Percentiles rank a stretch among this genome's conserved stretches.
These are phyloP conservation scores for Citrus unshiu DNA, from an alignment of 345 rosid species.

Conservation along the genomic window DNA sequence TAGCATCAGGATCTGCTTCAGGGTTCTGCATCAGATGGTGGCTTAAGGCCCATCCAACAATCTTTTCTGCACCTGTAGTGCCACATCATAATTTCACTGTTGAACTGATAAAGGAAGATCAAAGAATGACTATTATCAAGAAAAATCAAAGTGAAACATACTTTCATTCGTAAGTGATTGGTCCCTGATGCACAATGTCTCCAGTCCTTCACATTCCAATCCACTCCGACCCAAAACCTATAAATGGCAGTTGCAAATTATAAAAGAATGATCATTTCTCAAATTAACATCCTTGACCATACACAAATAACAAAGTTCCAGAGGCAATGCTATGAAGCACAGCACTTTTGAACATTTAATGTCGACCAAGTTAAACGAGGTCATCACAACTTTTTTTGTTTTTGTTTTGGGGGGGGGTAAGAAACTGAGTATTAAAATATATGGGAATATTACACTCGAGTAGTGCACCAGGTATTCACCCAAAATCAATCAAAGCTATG, in stretches of 20 bases:
- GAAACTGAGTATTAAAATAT: no score
- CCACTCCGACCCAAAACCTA: conserved; percentile 67
- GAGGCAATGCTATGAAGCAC: neutral
- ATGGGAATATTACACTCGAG: no score
- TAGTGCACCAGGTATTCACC: no score
- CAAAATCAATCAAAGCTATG: no score
- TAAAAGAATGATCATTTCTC: conserved; percentile 4
- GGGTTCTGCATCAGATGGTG: conserved; percentile 74
- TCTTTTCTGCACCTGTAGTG: conserved; percentile 76
- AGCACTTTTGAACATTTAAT: neutral
- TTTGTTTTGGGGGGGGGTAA: no score
- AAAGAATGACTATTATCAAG: conserved; percentile 3
- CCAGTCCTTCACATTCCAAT: conserved; percentile 73
- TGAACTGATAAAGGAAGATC: neutral
- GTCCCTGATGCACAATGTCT: conserved; percentile 64
- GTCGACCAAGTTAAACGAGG: neutral
- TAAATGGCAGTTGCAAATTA: conserved; percentile 13
- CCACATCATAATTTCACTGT: neutral
- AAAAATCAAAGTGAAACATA: conserved; percentile 28
- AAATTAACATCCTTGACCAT: conserved; percentile 2
- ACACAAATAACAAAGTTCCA: conserved; percentile 12
- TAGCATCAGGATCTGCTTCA: conserved; percentile 52
- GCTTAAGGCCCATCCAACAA: conserved; percentile 83
- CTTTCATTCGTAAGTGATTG: conserved; percentile 76
- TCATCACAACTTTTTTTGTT: neutral